These are phyloP conservation scores for Coniochaeta hoffmannii DNA, from an alignment of 2,329 filamentous ascomycete genomes.

Conservation along the genomic window DNA sequence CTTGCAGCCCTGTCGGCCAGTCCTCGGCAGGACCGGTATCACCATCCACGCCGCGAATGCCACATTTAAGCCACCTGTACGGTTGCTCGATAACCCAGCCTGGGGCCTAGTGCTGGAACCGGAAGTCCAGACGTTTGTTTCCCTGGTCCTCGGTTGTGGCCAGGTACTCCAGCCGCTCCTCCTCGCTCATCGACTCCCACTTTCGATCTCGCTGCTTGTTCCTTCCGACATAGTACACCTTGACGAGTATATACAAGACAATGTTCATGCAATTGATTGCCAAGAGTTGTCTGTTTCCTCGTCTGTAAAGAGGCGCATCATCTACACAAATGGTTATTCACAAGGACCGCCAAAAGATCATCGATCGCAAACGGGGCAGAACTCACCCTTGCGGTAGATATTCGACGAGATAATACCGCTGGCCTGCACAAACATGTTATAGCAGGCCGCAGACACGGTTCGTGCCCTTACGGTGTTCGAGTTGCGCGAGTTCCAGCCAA, in stretches of 20 bases:
- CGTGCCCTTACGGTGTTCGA: slow-evolving; percentile 54
- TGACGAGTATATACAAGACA: slow-evolving; percentile 19
- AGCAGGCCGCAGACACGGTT: slow-evolving; percentile 55
- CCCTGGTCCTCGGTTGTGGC: slow-evolving; percentile 23
- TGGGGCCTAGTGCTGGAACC: slow-evolving; percentile 19
- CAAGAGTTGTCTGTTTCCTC: slow-evolving; percentile 49
- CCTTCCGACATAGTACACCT: slow-evolving; percentile 25
- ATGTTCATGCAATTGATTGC: slow-evolving; percentile 23
- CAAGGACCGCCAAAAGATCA: slow-evolving; percentile 9
- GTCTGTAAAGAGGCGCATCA: slow-evolving; percentile 38
- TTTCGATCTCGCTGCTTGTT: slow-evolving; percentile 19
- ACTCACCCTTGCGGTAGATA: slow-evolving; percentile 27
- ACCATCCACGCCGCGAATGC: no score
- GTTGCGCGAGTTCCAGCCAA: slow-evolving; percentile 45
- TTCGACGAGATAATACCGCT: slow-evolving; percentile 33
- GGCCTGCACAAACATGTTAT: slow-evolving; percentile 47
- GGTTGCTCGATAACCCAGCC: no score
- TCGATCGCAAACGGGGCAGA: slow-evolving; percentile 15
- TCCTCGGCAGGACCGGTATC: no score
- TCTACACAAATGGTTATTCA: slow-evolving; percentile 12
- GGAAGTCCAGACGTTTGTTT: slow-evolving; percentile 25
- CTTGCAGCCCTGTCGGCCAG: no score
- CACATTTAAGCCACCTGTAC: no score
- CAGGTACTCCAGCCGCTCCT: slow-evolving; percentile 21
- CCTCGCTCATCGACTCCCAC: slow-evolving; percentile 22